Evolutionary conservation across 345 rosid species (phyloP), one percentile per base, ranked within the genome.

Genomic region (Hypericum androsaemum): DNA sequence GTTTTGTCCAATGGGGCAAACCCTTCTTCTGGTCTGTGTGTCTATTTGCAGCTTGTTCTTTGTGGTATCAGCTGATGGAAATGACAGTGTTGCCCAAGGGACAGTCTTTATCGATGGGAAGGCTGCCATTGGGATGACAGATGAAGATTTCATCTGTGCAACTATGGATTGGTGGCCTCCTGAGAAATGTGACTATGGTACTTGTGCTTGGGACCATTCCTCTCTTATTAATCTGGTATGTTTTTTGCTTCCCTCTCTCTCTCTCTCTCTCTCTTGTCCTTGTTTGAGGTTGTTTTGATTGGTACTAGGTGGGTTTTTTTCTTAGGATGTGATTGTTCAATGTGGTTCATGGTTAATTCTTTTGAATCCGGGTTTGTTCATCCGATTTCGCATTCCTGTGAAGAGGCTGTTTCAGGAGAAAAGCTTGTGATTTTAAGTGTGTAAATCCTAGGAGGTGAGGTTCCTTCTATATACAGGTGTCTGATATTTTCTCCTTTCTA

Each of bases 111-210:
- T 51, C 5, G 54, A 51, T 37, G 54, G 54, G 13, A 8, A 35
- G 49, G 47, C 63, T 52, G 70, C 80, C 72, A 80, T 83, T 64
- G 98, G 80, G 48, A 70, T 43, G 65, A 74, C 66, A 50, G 98
- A 88, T 52, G 87, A 85, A 38, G 88, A 88, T 74, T 92, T 83
- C 65, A 64, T 92, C 50, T 88, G 98, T 55, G 97, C 97, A 52
- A 92, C 95, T 46, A 59, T 92, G 63, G 98, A 92, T 60, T 92
- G 98, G 98, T 92, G 97, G 98, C 95, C 98, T 47, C 94, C 97
- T 42, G 79, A 88, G 74, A 92, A 92, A 78, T 92, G 98, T 65
- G 95, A 85, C 65, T 92, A 92, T 60, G 97, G 87, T 12, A 80
- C 80, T 56, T 92, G 98, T 64, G 72, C 78, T 59, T 92, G 98